Conservation (phyloP, 2,329 filamentous ascomycete genomes). For the Trichoderma simmonsii region DNA sequence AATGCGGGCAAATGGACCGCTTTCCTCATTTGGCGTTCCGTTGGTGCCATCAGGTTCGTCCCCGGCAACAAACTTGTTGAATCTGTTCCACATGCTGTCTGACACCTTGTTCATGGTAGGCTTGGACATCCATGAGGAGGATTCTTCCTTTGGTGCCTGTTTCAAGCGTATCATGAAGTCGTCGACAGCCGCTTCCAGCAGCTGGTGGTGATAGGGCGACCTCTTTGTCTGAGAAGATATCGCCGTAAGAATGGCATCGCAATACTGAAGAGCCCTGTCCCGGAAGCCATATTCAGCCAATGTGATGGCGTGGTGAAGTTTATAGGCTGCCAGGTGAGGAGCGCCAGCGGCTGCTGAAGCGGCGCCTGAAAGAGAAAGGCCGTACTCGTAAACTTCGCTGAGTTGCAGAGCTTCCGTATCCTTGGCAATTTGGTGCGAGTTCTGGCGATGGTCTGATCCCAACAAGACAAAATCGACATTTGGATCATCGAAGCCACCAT, state of each 20-base stretch:
- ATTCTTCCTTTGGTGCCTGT: conserved; percentile 77
- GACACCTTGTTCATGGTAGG: conserved; percentile 96
- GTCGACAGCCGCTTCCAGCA: conserved; percentile 73
- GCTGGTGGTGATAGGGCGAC: conserved; percentile 80
- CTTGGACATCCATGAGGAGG: conserved; percentile 87
- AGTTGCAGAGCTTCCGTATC: conserved; percentile 86
- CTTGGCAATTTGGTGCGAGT: conserved; percentile 68
- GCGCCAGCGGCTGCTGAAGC: conserved; percentile 52
- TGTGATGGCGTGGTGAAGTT: conserved; percentile 79
- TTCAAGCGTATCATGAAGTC: conserved; percentile 81
- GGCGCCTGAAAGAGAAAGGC: conserved; percentile 65
- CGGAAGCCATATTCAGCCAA: conserved; percentile 81
- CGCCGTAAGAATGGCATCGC: conserved; percentile 73
- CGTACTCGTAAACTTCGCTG: conserved; percentile 96
- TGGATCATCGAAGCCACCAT: conserved; percentile 81
- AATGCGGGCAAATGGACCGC: conserved; percentile 80
- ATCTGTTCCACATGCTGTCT: conserved; percentile 83
- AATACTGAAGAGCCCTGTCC: conserved; percentile 85
- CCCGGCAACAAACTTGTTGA: conserved; percentile 94
- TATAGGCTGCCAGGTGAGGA: conserved; percentile 86
- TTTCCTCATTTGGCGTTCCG: conserved; percentile 58
- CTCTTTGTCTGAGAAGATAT: conserved; percentile 78
- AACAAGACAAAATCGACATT: conserved; percentile 77
- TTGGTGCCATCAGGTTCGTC: conserved; percentile 78
- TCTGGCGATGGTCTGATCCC: conserved; percentile 74